Base-by-base conservation (phyloP, 2,329 filamentous ascomycete genomes). In the Eutypella sp. region DNA sequence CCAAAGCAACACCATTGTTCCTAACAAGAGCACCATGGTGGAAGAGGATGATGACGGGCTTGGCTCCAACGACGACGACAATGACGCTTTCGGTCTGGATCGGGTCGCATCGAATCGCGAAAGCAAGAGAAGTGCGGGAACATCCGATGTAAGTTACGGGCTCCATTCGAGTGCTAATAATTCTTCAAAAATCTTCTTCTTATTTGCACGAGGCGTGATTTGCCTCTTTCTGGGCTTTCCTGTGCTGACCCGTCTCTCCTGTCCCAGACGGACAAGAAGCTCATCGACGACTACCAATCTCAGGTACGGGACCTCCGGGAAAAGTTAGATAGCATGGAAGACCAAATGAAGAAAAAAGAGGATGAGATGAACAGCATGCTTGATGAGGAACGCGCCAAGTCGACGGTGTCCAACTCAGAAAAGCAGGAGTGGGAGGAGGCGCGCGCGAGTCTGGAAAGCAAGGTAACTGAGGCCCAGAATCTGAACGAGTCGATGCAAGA, bases 1-100 rank as follows among this genome's bases (percentile, higher is more conserved):
- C 54, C 91, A 96, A 63, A 92, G 87, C 62, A 97, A 95, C 62
- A 97, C 90, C 0, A 95, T 97, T 58, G 87, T 97, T 25, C 93
- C 93, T 1, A 97, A 96, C 63, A 99, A 97, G 70, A 95, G 92
- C 59, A 96, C 88, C 1, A 91, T 97, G 84, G 82, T 97, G 1
- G 93, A 99, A 65, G 93, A 97, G 62, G 91, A 95, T 54, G 90
- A 95, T 56, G 88, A 89, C 52, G 76, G 74, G 18, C 70, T 68
- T 18, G 77, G 79, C 15, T 80, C 79, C 41, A 61, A 82, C 49
- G 72, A 76, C 53, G 74, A 74, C 41, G 76, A 84, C 45, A 79
- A 75, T 45, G 81, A 84, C 59, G 76, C 79, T 2, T 87, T 87
- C 62, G 79, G 77, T 15, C 60, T 85, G 33, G 80, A 82, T 55